Evolutionary conservation across 139 green algal species (phyloP).

Genomic region (Pedinophyceae sp.): DNA sequence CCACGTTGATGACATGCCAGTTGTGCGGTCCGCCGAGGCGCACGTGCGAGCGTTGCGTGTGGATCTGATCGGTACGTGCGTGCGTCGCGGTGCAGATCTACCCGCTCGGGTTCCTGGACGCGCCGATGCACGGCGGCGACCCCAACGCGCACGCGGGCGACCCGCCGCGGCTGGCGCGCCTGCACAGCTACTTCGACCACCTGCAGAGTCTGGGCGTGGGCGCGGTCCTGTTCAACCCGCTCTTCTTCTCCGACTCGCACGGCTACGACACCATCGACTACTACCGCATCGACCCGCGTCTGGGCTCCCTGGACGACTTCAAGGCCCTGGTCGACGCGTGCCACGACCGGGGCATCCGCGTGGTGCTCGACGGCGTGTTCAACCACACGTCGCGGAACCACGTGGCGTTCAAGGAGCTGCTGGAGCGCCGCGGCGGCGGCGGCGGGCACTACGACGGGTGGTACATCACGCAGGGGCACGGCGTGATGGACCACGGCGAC

Average conservation of each 20-base stretch:
- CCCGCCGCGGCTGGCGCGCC: background rate
- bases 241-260: conserved; percentile 8
- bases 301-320: conserved; percentile 7
- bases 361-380: conserved; percentile 21
- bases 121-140: background rate
- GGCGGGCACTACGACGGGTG: too few relatives aligned
- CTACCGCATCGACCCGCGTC: conserved; percentile 12
- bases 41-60: too few relatives aligned
- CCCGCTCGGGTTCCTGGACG: background rate
- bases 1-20: too few relatives aligned
- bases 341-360: conserved; percentile 11
- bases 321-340: conserved; percentile 5
- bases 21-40: too few relatives aligned
- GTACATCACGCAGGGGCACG: too few relatives aligned
- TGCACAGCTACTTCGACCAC: background rate
- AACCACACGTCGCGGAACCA: conserved; percentile 16
- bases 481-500: background rate
- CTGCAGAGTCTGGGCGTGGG: conserved; percentile 1
- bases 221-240: background rate
- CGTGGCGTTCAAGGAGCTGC: conserved; percentile 9
- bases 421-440: background rate
- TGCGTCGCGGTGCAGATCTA: too few relatives aligned
- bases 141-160: background rate
- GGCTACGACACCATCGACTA: conserved; percentile 21
- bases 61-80: too few relatives aligned